Conservation (phyloP, 2,329 filamentous ascomycete genomes). For the Septoria petroselini region DNA sequence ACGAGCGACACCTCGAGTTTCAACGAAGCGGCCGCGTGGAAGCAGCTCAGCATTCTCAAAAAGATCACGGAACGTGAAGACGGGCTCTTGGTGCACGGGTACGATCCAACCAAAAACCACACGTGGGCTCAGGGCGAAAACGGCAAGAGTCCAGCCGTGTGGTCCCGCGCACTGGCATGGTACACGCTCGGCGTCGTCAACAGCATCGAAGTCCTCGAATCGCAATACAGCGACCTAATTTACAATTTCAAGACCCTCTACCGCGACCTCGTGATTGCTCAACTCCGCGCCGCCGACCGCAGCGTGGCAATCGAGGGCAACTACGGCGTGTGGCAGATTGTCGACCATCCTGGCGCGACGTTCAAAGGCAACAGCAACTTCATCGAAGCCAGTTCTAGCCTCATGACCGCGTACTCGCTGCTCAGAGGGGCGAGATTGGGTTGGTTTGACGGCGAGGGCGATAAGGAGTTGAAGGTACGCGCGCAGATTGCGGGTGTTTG, state of each 20-base stretch:
- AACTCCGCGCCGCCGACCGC: slow-evolving; percentile 41
- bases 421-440: slow-evolving; percentile 48
- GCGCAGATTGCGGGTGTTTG: slow-evolving; percentile 46
- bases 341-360: slow-evolving; percentile 47
- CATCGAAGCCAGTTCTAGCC: slow-evolving; percentile 57
- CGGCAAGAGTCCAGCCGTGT: slow-evolving; percentile 53
- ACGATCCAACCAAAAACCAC: slow-evolving; percentile 50
- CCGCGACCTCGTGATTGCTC: slow-evolving; percentile 41
- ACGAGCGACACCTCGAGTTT: slow-evolving; percentile 14
- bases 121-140: slow-evolving; percentile 53
- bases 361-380: slow-evolving; percentile 50
- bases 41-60: slow-evolving; percentile 50
- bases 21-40: slow-evolving; percentile 29
- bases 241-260: slow-evolving; percentile 41
- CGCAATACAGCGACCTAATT: slow-evolving; percentile 21
- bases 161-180: slow-evolving; percentile 56
- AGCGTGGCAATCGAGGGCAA: slow-evolving; percentile 19
- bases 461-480: slow-evolving; percentile 31
- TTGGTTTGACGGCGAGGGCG: slow-evolving; percentile 30
- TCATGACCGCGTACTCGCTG: slow-evolving; percentile 57
- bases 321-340: slow-evolving; percentile 56
- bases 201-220: slow-evolving; percentile 44
- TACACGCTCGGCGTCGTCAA: slow-evolving; percentile 54
- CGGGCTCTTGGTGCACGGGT: slow-evolving; percentile 54
- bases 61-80: slow-evolving; percentile 43